A percentile compares a stretch with the other conserved stretches of the same genome.
Conservation (phyloP, 495 filamentous ascomycete genomes). For the Aspergillus coremiiformis region DNA sequence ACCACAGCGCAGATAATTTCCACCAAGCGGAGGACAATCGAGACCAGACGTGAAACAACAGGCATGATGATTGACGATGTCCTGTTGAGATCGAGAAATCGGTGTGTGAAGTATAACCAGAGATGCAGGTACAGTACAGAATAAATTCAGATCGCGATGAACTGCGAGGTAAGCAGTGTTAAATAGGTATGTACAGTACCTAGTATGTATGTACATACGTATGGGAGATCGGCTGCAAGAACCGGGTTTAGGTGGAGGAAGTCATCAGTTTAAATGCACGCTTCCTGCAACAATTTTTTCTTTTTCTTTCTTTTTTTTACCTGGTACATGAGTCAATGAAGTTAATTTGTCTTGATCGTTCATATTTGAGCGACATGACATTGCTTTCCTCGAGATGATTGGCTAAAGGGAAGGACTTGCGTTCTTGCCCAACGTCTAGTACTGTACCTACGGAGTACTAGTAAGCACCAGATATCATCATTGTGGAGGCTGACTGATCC, state of each 20-base stretch:
- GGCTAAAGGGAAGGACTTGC: neutral
- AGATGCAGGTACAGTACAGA: neutral
- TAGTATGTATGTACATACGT: too few species aligned
- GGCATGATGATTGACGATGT: slow-evolving; percentile 31
- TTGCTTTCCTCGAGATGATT: slow-evolving; percentile 1
- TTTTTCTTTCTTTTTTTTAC: neutral
- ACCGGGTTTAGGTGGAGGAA: neutral
- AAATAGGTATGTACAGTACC: too few species aligned
- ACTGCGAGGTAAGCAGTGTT: neutral
- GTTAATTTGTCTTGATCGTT: neutral
- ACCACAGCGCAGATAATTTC: slow-evolving; percentile 39
- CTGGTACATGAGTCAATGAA: neutral
- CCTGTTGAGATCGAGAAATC: neutral
- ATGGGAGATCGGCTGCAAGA: neutral
- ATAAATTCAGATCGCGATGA: too few species aligned
- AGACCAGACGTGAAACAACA: slow-evolving; percentile 44
- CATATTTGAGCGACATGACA: slow-evolving; percentile 5
- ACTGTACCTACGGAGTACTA: too few species aligned
- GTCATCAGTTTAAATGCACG: slow-evolving; percentile 1
- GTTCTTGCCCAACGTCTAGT: slow-evolving; percentile 5
- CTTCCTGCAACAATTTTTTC: neutral
- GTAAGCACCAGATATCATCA: neutral
- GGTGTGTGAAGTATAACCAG: neutral
- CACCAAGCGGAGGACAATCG: slow-evolving; percentile 41
- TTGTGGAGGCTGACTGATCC: neutral